These are phyloP conservation scores for Fusarium sp. DNA, from an alignment of 2,329 filamentous ascomycete genomes.

Conservation along the genomic window DNA sequence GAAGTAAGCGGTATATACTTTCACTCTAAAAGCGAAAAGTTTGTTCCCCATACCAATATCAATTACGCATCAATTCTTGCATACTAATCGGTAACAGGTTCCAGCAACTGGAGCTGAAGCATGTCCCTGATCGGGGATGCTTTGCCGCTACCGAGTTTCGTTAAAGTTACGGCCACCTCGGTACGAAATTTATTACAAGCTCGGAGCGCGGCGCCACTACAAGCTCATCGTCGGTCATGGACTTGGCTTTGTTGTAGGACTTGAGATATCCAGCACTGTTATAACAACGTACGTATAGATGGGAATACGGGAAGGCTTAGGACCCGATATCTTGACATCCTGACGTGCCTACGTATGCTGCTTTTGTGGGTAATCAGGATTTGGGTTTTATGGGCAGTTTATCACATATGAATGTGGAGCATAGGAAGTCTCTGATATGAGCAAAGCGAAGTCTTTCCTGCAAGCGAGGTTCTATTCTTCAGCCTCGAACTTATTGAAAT, in stretches of 20 bases:
- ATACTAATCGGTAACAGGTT: constrained; percentile 63
- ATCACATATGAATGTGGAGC: constrained; percentile 30
- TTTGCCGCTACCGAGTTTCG: constrained; percentile 85
- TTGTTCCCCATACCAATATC: constrained; percentile 49
- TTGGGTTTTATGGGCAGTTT: constrained; percentile 26
- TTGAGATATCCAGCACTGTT: constrained; percentile 19
- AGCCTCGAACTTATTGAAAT: constrained; percentile 63
- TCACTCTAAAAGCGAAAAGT: constrained; percentile 98
- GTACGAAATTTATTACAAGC: not conserved
- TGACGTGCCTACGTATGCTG: constrained; percentile 24
- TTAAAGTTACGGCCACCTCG: constrained; percentile 35
- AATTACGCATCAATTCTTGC: not conserved
- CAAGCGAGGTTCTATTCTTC: constrained; percentile 40
- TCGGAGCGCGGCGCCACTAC: constrained; percentile 1
- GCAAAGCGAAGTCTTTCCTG: constrained; percentile 30
- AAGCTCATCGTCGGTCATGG: constrained; percentile 2
- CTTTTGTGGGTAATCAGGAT: constrained; percentile 20
- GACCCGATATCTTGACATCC: constrained; percentile 30
- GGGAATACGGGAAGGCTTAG: constrained; percentile 28
- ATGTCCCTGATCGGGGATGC: constrained; percentile 85
- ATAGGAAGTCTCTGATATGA: constrained; percentile 37
- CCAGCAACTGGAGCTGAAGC: constrained; percentile 90
- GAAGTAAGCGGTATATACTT: constrained; percentile 95
- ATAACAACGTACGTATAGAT: constrained; percentile 39
- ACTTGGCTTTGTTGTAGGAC: constrained; percentile 9